Percentiles rank a stretch among this genome's conserved stretches.
phyloP scores from a whole-genome alignment of 108 stramenopile species.

The Skeletonema potamos region DNA sequence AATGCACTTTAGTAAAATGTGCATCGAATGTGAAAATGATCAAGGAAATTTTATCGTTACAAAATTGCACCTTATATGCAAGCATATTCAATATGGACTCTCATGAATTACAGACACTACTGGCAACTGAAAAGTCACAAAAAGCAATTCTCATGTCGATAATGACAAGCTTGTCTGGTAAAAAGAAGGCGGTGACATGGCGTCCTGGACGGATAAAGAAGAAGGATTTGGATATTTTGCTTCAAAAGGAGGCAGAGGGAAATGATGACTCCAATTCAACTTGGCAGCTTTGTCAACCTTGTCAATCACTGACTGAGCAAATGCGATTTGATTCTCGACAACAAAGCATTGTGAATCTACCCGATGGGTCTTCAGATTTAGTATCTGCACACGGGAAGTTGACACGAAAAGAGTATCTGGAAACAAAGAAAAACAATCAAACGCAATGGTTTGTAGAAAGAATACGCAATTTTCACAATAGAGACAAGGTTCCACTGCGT shows the following conservation, averaged over 20 bases:
- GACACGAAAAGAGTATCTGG: slow-evolving; percentile 51
- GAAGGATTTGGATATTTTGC: slow-evolving; percentile 14
- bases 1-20: slow-evolving; percentile 19
- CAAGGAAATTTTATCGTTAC: slow-evolving; percentile 18
- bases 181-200: background rate
- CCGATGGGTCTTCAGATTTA: slow-evolving; percentile 1
- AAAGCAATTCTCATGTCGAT: background rate
- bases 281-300: slow-evolving; percentile 11
- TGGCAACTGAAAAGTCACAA: slow-evolving; percentile 1
- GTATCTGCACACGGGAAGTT: slow-evolving; percentile 36
- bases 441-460: slow-evolving; percentile 48
- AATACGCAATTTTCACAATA: slow-evolving; percentile 15
- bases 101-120: background rate
- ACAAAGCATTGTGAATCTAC: slow-evolving; percentile 13
- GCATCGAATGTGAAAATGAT: slow-evolving; percentile 30
- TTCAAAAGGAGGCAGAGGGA: slow-evolving; percentile 16
- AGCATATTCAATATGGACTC: background rate
- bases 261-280: background rate
- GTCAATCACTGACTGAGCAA: background rate
- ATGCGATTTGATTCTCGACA: background rate
- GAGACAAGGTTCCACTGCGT: background rate
- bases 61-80: slow-evolving; percentile 2
- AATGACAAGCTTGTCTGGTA: background rate
- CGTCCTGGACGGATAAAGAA: slow-evolving; percentile 12
- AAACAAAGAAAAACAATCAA: slow-evolving; percentile 53